Evolutionary conservation across 257 asterid genomes (phyloP), one percentile per base, ranked within the genome.

Genomic region (Mitragyna speciosa): DNA sequence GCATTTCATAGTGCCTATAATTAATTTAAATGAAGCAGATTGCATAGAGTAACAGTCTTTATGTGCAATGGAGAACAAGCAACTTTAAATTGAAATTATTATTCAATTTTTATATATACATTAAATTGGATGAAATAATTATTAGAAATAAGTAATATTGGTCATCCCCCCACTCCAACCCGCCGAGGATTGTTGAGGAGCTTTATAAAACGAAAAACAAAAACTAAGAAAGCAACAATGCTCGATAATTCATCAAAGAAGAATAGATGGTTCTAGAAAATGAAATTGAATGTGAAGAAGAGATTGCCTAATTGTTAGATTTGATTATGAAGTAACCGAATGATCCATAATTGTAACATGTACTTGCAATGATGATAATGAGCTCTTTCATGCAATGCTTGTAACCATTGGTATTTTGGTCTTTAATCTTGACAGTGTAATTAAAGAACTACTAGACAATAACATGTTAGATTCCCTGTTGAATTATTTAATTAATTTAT

Each of bases 271-370:
- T 78, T 86, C 6, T 87, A 87, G 7, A 93, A 64, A 70, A 80
- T 73, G 91, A 84, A 64, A 70, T 80, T 73, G 91, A 81, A 90
- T 68, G 63, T 78, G n/a, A 86, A 86, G 72, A 86, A 86, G 72
- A 85, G 80, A 88, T 93, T 97, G 97, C 98, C 97, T 84, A 87
- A 90, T 78, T 97, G 97, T 39, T 93, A 96, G 96, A 88, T 88
- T 80, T 92, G 85, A 84, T 76, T 4, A 15, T 68, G 31, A 7
- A 39, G 31, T 20, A 2, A 39, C 26, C n/a, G 7, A 69, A 20
- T 69, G 73, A 17, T 69, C 47, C n/a, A 51, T 49, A 48, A 16
- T 49, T 49, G 19, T 14, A 59, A n/a, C n/a, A n/a, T n/a, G n/a
- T 59, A 5, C 14, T 22, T 22, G 30, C 30, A n/a, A 58, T 58